phyloP scores from a whole-genome alignment of 495 filamentous ascomycete species.

The Durotheca rogersii region DNA sequence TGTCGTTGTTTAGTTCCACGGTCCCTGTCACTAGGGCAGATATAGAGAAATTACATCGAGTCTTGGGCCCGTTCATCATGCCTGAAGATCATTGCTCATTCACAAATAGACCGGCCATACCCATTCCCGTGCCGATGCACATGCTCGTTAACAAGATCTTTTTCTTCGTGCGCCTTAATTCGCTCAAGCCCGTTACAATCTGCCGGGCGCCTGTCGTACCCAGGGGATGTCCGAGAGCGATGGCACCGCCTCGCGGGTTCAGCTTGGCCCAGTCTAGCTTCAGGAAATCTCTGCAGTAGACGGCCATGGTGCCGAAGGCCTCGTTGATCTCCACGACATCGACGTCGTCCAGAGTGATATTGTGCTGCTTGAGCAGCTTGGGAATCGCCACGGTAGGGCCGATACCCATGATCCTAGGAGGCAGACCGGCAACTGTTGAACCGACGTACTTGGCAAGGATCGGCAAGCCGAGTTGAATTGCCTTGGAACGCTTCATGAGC shows the following conservation, averaged over 20 bases:
- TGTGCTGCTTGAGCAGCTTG: conserved; percentile 82
- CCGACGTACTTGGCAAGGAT: conserved; percentile 94
- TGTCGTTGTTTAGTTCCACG: background rate
- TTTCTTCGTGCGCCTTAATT: conserved; percentile 74
- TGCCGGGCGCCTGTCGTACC: conserved; percentile 78
- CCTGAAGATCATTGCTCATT: conserved; percentile 60
- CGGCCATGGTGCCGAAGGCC: conserved; percentile 96
- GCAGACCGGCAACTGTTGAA: conserved; percentile 83
- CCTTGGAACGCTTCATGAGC: conserved; percentile 90
- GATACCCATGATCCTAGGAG: conserved; percentile 96
- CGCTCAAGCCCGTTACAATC: conserved; percentile 81
- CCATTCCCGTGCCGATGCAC: conserved; percentile 80
- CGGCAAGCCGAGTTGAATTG: conserved; percentile 82
- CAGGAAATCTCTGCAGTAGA: conserved; percentile 81
- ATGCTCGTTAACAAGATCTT: conserved; percentile 83
- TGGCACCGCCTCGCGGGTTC: conserved; percentile 81
- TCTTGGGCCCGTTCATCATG: conserved; percentile 23
- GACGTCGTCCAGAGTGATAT: conserved; percentile 74
- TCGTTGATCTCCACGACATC: conserved; percentile 96
- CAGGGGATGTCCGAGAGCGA: conserved; percentile 79
- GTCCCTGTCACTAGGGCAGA: no score
- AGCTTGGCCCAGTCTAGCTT: conserved; percentile 80
- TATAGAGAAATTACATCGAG: no score
- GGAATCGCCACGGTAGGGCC: conserved; percentile 92
- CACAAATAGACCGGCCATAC: conserved; percentile 84